A percentile compares a stretch with the other conserved stretches of the same genome.
Evolutionary conservation across 148 eudicot species (phyloP).

Genomic region (Silene conica): DNA sequence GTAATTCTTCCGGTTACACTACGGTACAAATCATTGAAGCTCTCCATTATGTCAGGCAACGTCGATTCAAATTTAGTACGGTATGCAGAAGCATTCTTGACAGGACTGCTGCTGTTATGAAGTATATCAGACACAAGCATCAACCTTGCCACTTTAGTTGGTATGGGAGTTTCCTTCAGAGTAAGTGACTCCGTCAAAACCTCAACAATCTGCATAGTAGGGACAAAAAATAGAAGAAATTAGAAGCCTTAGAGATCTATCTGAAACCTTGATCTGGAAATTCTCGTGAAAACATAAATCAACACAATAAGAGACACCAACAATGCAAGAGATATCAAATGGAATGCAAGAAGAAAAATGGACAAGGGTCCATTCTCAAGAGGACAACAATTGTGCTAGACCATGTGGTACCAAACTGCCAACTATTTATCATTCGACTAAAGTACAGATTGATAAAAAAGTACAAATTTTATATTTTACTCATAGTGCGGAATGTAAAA

Average conservation of each 20-base stretch:
- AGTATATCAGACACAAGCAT: constrained; percentile 98
- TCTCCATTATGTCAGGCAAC: constrained; percentile 85
- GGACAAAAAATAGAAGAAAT: constrained; percentile 5
- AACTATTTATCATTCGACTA: too few species aligned
- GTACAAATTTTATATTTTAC: too few species aligned
- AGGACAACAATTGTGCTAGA: too few species aligned
- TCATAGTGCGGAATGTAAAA: not conserved
- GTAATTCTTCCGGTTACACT: constrained; percentile 91
- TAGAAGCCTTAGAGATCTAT: not conserved
- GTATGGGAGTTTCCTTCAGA: constrained; percentile 97
- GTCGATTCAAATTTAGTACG: constrained; percentile 96
- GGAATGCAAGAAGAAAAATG: not conserved
- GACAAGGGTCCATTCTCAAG: too few species aligned
- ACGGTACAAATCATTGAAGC: constrained; percentile 89
- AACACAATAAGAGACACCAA: not conserved
- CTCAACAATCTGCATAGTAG: constrained; percentile 72
- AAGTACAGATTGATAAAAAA: too few species aligned
- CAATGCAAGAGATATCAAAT: not conserved
- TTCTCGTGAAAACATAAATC: not conserved
- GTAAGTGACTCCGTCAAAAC: constrained; percentile 93
- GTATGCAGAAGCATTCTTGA: constrained; percentile 96
- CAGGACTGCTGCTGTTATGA: constrained; percentile 97
- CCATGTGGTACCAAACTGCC: too few species aligned
- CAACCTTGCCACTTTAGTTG: constrained; percentile 97
- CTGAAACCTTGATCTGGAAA: not conserved